These are phyloP conservation scores for Ramichloridium luteum DNA, from an alignment of 2,329 filamentous ascomycete species.

Conservation along the genomic window DNA sequence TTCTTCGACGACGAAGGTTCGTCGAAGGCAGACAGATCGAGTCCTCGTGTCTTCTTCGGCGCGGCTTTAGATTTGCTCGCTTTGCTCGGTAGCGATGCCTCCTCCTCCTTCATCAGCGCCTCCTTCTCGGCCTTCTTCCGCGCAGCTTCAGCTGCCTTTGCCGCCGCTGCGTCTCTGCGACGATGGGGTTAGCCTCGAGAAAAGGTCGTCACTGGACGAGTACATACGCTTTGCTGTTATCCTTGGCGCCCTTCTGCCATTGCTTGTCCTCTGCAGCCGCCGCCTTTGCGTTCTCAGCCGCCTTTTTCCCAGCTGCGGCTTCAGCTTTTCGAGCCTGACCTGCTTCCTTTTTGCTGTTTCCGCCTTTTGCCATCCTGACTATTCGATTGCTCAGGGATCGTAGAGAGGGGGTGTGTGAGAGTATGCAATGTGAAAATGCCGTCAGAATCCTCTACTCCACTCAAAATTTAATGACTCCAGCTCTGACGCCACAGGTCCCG, in stretches of 20 bases:
- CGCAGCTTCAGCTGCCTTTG: conserved; percentile 69
- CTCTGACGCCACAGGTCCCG: too few species aligned
- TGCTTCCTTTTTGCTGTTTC: conserved; percentile 77
- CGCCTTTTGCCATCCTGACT: conserved; percentile 30
- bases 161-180: conserved; percentile 65
- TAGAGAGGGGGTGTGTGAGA: too few species aligned
- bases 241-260: conserved; percentile 81
- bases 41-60: conserved; percentile 46
- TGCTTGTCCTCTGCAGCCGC: conserved; percentile 58
- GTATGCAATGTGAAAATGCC: too few species aligned
- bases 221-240: conserved; percentile 71
- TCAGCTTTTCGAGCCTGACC: conserved; percentile 92
- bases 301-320: conserved; percentile 66
- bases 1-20: conserved; percentile 32
- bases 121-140: conserved; percentile 90
- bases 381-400: too few species aligned
- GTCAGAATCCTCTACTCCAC: too few species aligned
- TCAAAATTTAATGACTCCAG: too few species aligned
- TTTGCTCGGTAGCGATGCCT: conserved; percentile 52
- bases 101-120: conserved; percentile 70
- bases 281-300: conserved; percentile 53
- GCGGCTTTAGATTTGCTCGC: conserved; percentile 59
- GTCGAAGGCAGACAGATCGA: conserved; percentile 67
- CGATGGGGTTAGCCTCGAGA: conserved; percentile 3
- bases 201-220: conserved; percentile 1